phyloP scores from a whole-genome alignment of 148 eudicot genomes.

The Rhododendron simsii region DNA sequence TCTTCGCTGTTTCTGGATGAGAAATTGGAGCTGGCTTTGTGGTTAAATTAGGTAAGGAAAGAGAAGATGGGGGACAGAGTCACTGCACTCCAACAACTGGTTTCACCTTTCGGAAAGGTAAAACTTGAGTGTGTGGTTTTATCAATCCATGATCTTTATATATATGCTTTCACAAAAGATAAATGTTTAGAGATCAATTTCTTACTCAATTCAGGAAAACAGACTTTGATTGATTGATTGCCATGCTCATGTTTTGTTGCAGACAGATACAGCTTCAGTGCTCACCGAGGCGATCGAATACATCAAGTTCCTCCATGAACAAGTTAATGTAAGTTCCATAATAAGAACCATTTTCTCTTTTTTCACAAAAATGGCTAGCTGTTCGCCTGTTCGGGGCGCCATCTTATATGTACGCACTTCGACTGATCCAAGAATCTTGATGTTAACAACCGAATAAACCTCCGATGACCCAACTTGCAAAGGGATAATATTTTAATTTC shows the following conservation, averaged over 20 bases:
- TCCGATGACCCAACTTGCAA: not conserved
- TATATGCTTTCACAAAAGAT: not conserved
- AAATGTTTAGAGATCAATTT: not conserved
- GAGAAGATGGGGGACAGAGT: conserved; percentile 99
- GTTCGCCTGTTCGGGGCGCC: not conserved
- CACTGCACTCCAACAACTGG: conserved; percentile 99
- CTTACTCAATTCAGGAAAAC: conserved; percentile 3
- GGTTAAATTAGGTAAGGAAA: conserved; percentile 68
- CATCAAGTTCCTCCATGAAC: conserved; percentile 96
- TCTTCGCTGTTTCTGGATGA: not conserved
- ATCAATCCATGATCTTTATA: not conserved
- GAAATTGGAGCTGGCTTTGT: not conserved
- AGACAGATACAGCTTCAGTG: conserved; percentile 99
- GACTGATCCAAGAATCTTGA: not conserved
- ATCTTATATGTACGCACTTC: not conserved
- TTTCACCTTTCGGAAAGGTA: conserved; percentile 99
- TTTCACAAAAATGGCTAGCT: no score
- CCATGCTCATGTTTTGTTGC: conserved; percentile 9
- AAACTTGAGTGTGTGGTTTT: not conserved
- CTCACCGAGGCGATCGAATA: conserved; percentile 96
- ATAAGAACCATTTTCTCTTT: not conserved
- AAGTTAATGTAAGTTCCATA: conserved; percentile 73
- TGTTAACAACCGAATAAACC: not conserved
- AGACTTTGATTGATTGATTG: not conserved
- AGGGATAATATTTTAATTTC: no score